Evolutionary conservation across 352 stramenopile species (phyloP), one percentile per base, ranked within the genome.

Genomic region (Phytopythium litorale): DNA sequence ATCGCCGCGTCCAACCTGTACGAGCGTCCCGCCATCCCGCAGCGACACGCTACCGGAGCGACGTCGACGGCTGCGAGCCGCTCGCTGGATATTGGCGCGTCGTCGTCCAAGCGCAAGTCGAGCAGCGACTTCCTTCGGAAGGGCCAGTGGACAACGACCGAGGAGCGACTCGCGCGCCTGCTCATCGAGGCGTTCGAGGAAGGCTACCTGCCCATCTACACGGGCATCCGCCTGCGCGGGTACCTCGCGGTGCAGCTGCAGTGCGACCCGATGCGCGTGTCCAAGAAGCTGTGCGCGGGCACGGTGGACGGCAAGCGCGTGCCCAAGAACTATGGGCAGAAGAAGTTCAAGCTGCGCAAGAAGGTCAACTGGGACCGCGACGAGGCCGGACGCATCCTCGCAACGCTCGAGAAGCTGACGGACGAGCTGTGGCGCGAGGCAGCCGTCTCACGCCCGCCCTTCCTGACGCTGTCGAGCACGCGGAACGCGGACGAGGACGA

Each of bases 191-290:
- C 77, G 0, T 92, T 92, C 53, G 78, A 89, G 56, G 76, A 89
- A 60, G 83, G 83, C 4, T 87, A 87, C 45, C 50, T 92, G 43
- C 83, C 83, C 0, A 84, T 92, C 28, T 89, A 89, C 63, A 89
- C 77, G 25, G 81, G 81, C 25, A 89, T 91, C 35, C 78, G 79
- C 11, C 71, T 93, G 0, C 81, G 84, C 56, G 84, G 84, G 2
- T 93, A 91, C 64, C 67, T 93, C 53, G 84, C 81, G 3, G 77
- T 90, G 25, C 82, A 91, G 55, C 64, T 93, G 21, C 82, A 91
- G 55, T 93, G 84, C 46, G 84, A 91, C 42, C 84, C 84, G 40
- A 93, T 93, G 84, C 72, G 84, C 12, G 79, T 93, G 46, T 91
- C 81, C 18, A 93, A 93, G 70, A 93, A 93, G 48, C 71, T 93